Evolutionary conservation across 257 asterid species (phyloP), one percentile per base, ranked within the genome.

Genomic region (Mentha longifolia): DNA sequence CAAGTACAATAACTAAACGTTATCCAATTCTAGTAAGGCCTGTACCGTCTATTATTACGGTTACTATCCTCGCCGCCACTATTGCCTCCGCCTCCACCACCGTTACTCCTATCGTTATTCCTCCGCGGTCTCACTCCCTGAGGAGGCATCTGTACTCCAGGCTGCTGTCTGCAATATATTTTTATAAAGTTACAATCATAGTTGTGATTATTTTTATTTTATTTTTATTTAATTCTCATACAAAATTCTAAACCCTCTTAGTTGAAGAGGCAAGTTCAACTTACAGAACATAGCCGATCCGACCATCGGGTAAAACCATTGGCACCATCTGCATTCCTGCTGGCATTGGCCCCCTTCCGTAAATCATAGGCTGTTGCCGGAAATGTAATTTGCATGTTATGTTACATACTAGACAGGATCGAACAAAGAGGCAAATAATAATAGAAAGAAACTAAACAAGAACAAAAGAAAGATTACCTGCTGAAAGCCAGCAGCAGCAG

Each of bases 261-360:
- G 31, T 28, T 28, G 31, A 22, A 22, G 25, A 28, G 3, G 9
- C 39, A 35, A 35, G 8, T 5, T 35, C 71, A 68, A 87, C 97
- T 89, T 86, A 94, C 97, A 94, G 92, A 72, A 94, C 96, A 74
- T 94, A 94, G 80, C 97, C 98, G 45, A 91, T 91, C 70, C 88
- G 96, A 68, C 98, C 98, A 84, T 91, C 97, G 14, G 98, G 96
- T 73, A 94, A 84, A 79, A 94, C 94, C 97, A 94, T 91, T 2
- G 97, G 98, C 79, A 94, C 98, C 98, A 94, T 94, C 79, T 94
- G 98, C 98, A 94, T 94, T 75, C 98, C 97, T 57, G 97, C 79
- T 54, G 96, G 96, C 96, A 89, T 91, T 11, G 96, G 96, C 49
- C 98, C 98, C 79, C 97, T 86, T 64, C 97, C 97, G 46, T 94